A percentile compares a stretch with the other conserved stretches of the same genome.
Conservation (phyloP, 1,284 basidiomycete genomes). For the Ustilago tritici region DNA sequence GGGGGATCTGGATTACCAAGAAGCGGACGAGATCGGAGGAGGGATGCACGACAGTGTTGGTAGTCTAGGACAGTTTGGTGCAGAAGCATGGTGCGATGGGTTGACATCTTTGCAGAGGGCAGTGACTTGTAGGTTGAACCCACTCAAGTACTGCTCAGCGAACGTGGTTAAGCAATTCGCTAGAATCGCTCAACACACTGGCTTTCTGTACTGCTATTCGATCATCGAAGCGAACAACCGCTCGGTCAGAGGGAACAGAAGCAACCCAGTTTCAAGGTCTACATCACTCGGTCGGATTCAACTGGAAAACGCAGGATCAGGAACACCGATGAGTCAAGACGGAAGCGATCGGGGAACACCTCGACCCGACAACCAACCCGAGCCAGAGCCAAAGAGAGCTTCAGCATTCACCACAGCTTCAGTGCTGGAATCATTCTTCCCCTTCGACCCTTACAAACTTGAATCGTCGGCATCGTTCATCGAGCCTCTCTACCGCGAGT, state of each 20-base stretch:
- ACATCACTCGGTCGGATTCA: conserved; percentile 36
- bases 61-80: conserved; percentile 35
- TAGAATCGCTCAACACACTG: conserved; percentile 88
- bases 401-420: conserved; percentile 40
- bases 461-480: conserved; percentile 74
- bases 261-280: conserved; percentile 34
- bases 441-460: conserved; percentile 96
- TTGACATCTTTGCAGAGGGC: conserved; percentile 83
- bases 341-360: conserved; percentile 40
- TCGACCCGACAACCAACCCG: conserved; percentile 14
- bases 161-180: conserved; percentile 95
- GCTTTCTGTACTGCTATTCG: conserved; percentile 94
- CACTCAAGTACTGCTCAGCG: conserved; percentile 79
- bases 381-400: conserved; percentile 7
- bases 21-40: conserved; percentile 46
- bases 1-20: conserved; percentile 38
- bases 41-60: conserved; percentile 50
- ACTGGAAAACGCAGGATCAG: conserved; percentile 22
- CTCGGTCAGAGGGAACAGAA: conserved; percentile 29
- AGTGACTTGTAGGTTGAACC: conserved; percentile 86
- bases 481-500: conserved; percentile 73
- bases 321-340: conserved; percentile 41
- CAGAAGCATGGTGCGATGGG: conserved; percentile 80
- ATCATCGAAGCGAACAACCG: conserved; percentile 84
- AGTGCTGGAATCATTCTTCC: conserved; percentile 92